A percentile compares a stretch with the other conserved stretches of the same genome.
Conservation (phyloP, 441 rosid species). For the Bocquillonia castaneifolia region DNA sequence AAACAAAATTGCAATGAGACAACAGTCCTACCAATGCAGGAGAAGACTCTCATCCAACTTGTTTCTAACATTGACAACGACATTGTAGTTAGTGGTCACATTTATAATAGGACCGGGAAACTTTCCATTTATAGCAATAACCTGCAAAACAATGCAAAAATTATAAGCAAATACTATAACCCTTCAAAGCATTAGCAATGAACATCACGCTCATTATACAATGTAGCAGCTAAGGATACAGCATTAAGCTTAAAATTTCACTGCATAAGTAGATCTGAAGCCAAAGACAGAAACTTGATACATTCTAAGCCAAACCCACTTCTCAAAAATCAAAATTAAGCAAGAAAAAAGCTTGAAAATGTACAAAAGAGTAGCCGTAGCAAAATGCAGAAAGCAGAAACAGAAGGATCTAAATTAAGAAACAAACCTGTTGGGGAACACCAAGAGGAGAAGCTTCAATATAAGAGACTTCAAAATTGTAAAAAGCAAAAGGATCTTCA, state of each 20-base stretch:
- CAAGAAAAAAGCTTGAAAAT: constrained; percentile 16
- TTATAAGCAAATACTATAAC: constrained; percentile 14
- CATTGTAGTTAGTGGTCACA: constrained; percentile 79
- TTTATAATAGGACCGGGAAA: constrained; percentile 89
- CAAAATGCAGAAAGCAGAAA: constrained; percentile 8
- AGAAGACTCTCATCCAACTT: constrained; percentile 80
- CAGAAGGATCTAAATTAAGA: constrained; percentile 22
- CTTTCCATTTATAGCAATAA: constrained; percentile 76
- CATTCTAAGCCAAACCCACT: constrained; percentile 27
- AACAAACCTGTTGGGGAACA: constrained; percentile 78
- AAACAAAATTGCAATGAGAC: not conserved
- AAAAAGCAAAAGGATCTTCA: constrained; percentile 63
- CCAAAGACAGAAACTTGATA: constrained; percentile 29
- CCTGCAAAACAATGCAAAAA: constrained; percentile 48
- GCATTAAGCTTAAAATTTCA: not conserved
- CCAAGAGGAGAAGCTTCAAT: constrained; percentile 98
- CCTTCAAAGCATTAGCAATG: constrained; percentile 15
- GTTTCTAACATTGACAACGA: constrained; percentile 74
- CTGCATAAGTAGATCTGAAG: constrained; percentile 41
- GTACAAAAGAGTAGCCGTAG: not conserved
- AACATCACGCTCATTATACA: constrained; percentile 18
- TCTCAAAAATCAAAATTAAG: constrained; percentile 21
- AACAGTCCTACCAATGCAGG: constrained; percentile 56
- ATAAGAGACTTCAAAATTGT: constrained; percentile 71
- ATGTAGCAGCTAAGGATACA: constrained; percentile 13